Evolutionary conservation across 169 alveolate species (phyloP), one percentile per base, ranked within the genome.

Genomic region (Sarcocystis neurona): DNA sequence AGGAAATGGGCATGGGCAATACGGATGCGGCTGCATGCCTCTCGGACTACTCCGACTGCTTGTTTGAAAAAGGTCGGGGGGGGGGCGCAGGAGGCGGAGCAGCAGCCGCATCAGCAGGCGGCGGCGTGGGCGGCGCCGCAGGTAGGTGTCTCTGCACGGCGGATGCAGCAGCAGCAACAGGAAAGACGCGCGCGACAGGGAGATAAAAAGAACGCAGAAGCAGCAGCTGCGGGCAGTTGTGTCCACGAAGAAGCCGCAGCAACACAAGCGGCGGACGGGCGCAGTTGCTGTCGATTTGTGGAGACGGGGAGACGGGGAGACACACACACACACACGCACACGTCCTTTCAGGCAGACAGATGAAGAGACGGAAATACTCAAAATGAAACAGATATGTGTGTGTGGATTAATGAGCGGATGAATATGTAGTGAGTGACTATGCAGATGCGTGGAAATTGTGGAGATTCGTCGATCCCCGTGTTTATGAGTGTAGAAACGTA

Each of bases 1-100:
- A 43, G 56, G 53, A 43, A 46, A 75, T 43, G 85, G 75, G 47
- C 74, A 85, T 48, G 90, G 58, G 2, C 75, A 37, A 63, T 43
- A 70, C 68, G 10, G 90, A 46, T 56, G 56, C 50, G 75, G 90
- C 47, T 58, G 90, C 58, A 30, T 46, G 75, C 41, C 84, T 85
- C 44, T 85, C 90, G 1, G 90, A 85, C 77, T 79, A 79, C 44
- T 85, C 90, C 20, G 90, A 85, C 46, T 39, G 68, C 50, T 47
- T 85, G 27, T 85, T 85, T 47, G 75, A 63, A 37, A 30, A 63
- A 37, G n/a, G 46, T 1, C 75, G 46, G 8, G 41, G 20, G 46
- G 41, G 20, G 8, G 75, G 75, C 27, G 43, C 44, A 48, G 60
- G 27, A 6, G 15, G 15, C 43, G 75, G 46, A 6, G 60, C 60